Percentiles rank a stretch among this genome's conserved stretches.
Evolutionary conservation across 192 early-diverging fungal species (phyloP).

Genomic region (Linnemannia elongata): DNA sequence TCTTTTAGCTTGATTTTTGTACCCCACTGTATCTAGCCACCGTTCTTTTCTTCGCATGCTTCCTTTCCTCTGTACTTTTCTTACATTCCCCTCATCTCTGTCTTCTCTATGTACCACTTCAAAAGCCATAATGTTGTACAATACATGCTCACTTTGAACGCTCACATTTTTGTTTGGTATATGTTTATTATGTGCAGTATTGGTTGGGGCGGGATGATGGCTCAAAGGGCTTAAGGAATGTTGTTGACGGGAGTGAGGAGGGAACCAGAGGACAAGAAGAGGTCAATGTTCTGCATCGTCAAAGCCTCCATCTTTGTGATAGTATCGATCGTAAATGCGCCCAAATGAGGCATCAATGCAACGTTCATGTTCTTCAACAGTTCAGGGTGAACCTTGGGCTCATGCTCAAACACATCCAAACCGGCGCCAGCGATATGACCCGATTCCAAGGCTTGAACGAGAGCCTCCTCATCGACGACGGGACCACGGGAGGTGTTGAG

Average conservation of each 20-base stretch:
- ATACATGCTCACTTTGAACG: too few species aligned
- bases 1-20: too few species aligned
- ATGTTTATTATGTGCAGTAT: neutral
- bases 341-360: constrained; percentile 50
- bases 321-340: constrained; percentile 47
- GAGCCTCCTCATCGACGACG: constrained; percentile 57
- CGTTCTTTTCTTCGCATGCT: too few species aligned
- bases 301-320: constrained; percentile 55
- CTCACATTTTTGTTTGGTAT: neutral
- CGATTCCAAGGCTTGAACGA: constrained; percentile 49
- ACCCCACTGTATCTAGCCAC: too few species aligned
- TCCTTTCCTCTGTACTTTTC: too few species aligned
- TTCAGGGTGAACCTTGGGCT: constrained; percentile 55
- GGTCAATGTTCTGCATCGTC: constrained; percentile 56
- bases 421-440: constrained; percentile 62
- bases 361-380: constrained; percentile 52
- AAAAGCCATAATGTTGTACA: too few species aligned
- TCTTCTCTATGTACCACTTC: too few species aligned
- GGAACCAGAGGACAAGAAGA: constrained; percentile 30
- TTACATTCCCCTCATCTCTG: too few species aligned
- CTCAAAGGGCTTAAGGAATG: neutral
- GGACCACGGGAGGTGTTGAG: constrained; percentile 62
- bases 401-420: constrained; percentile 65
- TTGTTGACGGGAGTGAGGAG: constrained; percentile 58
- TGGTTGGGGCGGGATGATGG: neutral